phyloP scores from a whole-genome alignment of 2,329 filamentous ascomycete genomes.

The Aspergillus quadricinctus region DNA sequence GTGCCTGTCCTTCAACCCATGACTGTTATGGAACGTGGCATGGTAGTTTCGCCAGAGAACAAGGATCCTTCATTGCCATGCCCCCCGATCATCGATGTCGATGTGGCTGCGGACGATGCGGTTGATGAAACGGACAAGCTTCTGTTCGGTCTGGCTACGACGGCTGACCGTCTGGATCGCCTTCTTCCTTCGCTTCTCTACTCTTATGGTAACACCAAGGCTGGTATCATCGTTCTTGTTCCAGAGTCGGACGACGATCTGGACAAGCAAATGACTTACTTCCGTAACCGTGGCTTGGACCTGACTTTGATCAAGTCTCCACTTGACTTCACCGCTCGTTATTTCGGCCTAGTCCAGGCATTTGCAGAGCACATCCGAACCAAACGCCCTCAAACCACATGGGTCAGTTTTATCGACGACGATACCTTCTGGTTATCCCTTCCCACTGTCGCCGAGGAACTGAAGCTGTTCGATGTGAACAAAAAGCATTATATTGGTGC shows the following conservation, averaged over 20 bases:
- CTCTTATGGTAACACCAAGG: conserved; percentile 40
- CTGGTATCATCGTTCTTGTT: conserved; percentile 38
- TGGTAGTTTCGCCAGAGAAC: conserved; percentile 33
- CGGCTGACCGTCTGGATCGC: conserved; percentile 39
- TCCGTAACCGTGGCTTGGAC: conserved; percentile 40
- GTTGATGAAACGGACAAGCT: conserved; percentile 40
- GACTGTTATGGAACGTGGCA: conserved; percentile 36
- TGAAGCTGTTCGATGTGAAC: conserved; percentile 36
- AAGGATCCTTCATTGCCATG: conserved; percentile 31
- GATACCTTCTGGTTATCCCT: conserved; percentile 43
- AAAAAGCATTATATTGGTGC: conserved; percentile 43
- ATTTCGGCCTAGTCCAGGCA: conserved; percentile 40
- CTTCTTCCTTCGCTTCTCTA: conserved; percentile 39
- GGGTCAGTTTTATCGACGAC: conserved; percentile 43
- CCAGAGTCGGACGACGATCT: conserved; percentile 39
- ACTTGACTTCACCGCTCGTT: conserved; percentile 40
- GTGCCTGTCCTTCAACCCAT: conserved; percentile 36
- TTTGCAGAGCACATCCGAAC: conserved; percentile 37
- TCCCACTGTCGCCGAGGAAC: conserved; percentile 33
- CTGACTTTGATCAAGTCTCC: conserved; percentile 37
- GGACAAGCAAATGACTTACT: conserved; percentile 37
- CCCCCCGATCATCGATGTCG: conserved; percentile 37
- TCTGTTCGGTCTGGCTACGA: conserved; percentile 40
- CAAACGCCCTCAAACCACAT: conserved; percentile 37
- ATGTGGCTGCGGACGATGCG: conserved; percentile 37